These are phyloP conservation scores for Botrytis medusae DNA, from an alignment of 2,329 filamentous ascomycete genomes.

Conservation along the genomic window DNA sequence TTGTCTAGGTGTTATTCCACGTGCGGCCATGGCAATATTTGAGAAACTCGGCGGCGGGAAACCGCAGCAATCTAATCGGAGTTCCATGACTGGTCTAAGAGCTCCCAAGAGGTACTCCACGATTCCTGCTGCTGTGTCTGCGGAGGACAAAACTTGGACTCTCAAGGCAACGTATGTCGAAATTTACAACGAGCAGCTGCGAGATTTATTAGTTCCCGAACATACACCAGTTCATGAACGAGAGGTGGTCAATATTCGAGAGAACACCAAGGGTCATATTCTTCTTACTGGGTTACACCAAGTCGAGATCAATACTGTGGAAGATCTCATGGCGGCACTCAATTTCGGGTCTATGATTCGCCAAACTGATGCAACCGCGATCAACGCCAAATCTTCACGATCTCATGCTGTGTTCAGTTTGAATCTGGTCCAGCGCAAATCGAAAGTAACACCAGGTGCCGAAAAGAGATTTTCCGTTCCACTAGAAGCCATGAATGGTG, in stretches of 20 bases:
- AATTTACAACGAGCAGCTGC: constrained; percentile 96
- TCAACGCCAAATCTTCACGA: constrained; percentile 95
- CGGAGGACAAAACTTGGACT: constrained; percentile 76
- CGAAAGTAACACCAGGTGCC: constrained; percentile 54
- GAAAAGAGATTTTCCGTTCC: constrained; percentile 90
- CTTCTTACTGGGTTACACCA: constrained; percentile 87
- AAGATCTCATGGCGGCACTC: constrained; percentile 84
- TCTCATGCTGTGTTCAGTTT: constrained; percentile 97
- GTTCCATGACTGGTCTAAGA: constrained; percentile 74
- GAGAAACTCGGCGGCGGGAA: constrained; percentile 70
- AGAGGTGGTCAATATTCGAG: constrained; percentile 80
- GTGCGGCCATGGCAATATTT: constrained; percentile 83
- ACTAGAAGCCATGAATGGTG: constrained; percentile 71
- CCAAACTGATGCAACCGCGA: constrained; percentile 94
- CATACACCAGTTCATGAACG: constrained; percentile 68
- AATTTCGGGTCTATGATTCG: constrained; percentile 92
- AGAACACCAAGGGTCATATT: constrained; percentile 93
- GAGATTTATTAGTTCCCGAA: constrained; percentile 84
- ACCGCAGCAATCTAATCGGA: constrained; percentile 51
- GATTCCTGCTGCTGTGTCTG: constrained; percentile 27
- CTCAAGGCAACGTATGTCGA: constrained; percentile 93
- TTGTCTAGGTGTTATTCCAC: constrained; percentile 81
- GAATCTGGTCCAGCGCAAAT: constrained; percentile 85
- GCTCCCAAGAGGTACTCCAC: constrained; percentile 77
- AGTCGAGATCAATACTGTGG: constrained; percentile 83